Evolutionary conservation across 768 basidiomycete species (phyloP).

Genomic region (Nidularia pulvinata): DNA sequence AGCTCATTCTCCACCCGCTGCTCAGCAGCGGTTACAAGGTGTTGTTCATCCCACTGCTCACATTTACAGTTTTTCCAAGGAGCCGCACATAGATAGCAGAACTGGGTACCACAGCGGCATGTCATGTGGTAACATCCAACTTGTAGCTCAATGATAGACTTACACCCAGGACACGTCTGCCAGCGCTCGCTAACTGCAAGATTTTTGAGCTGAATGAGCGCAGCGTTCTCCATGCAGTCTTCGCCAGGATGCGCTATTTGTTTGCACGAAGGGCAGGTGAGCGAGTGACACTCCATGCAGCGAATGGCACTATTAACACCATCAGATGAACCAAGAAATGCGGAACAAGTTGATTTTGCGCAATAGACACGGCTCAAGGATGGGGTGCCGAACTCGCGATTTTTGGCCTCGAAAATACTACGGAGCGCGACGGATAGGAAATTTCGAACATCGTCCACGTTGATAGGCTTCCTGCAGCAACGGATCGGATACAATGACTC

Average conservation of each 20-base stretch:
- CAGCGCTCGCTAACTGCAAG: conserved; percentile 46
- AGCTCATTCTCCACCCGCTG: conserved; percentile 41
- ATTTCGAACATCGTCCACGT: conserved; percentile 14
- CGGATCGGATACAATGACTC: conserved; percentile 52
- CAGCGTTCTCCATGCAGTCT: conserved; percentile 40
- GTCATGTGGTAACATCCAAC: conserved; percentile 68
- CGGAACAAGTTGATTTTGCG: conserved; percentile 46
- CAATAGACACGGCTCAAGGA: conserved; percentile 48
- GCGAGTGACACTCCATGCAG: conserved; percentile 38
- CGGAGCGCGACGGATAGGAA: conserved; percentile 25
- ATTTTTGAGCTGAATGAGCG: conserved; percentile 36
- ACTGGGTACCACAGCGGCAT: conserved; percentile 55
- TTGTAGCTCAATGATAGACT: conserved; percentile 52
- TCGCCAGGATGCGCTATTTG: conserved; percentile 35
- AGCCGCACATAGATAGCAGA: conserved; percentile 66
- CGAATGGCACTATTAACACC: conserved; percentile 11
- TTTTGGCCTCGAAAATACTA: conserved; percentile 36
- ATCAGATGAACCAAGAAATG: conserved; percentile 45
- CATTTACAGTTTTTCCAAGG: conserved; percentile 66
- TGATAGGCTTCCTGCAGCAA: conserved; percentile 42
- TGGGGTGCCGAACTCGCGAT: conserved; percentile 41
- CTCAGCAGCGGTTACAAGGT: conserved; percentile 38
- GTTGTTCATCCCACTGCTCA: conserved; percentile 61
- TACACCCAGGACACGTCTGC: conserved; percentile 67
- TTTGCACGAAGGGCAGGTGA: conserved; percentile 51